Base-by-base conservation (phyloP, 495 filamentous ascomycete genomes). In the Acidomyces sp. region DNA sequence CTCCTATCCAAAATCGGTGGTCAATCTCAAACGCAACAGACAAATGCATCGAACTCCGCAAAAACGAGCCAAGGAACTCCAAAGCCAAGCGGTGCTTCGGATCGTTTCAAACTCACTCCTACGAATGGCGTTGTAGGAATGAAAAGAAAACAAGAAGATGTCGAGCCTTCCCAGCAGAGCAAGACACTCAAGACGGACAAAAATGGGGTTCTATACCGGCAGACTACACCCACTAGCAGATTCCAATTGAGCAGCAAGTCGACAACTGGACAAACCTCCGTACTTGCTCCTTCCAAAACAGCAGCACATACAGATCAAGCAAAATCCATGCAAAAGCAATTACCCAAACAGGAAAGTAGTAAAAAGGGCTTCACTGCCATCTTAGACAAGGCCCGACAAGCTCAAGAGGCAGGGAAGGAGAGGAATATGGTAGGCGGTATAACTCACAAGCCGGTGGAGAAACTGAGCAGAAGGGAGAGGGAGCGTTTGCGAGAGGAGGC, bases 311-410 rank as follows among this genome's bases (percentile, higher is more conserved):
- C 50, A 20, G 43, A 63, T 49, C 45, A 5, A 51, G 28, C 39
- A 41, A 29, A 43, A 39, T 31, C 52, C 35, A 13, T 50, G 46
- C 28, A 24, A 36, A 22, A 34, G 29, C 25, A 52, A 10, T 12
- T 39, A 29, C 60, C 54, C 43, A 55, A 4, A 54, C 32, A 17
- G 17, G 24, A 27, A 31, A 26, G 24, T 3, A 17, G 24, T 4
- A 78, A 78, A 52, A 80, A 78, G 45, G 77, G 75, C 1, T 85
- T 64, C 52, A 68, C 68, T 31, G 77, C 80, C 45, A 78, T 83
- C 41, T 70, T 85, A 65, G 74, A 71, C 15, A 66, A 74, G 41
- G 80, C 73, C 6, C 67, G 75, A 52, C 68, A 65, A 29, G 68
- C 63, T 28, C 60, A 77, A 45, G 42, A 23, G 19, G 59, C 50